Evolutionary conservation across 352 stramenopile genomes (phyloP).

Genomic region (Pythium rishiriense): DNA sequence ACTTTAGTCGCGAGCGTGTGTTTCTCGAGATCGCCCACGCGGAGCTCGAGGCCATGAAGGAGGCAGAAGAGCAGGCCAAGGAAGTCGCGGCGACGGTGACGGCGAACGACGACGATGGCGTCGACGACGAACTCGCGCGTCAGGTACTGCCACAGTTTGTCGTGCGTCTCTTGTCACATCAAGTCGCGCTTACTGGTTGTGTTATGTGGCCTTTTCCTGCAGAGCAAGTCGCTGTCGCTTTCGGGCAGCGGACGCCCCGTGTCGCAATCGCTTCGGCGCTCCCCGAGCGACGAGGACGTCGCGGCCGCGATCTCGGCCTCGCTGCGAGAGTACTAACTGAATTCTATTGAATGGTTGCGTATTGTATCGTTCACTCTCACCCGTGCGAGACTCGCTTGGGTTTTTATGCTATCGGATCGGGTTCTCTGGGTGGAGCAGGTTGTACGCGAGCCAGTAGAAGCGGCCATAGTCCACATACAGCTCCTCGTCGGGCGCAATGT

Average conservation of each 20-base stretch:
- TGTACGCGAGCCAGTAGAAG: constrained; percentile 82
- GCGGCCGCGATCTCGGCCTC: constrained; percentile 64
- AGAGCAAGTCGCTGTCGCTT: constrained; percentile 37
- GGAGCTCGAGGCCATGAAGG: constrained; percentile 53
- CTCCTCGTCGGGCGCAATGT: constrained; percentile 63
- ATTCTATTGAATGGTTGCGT: too few relatives aligned
- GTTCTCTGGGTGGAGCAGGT: constrained; percentile 58
- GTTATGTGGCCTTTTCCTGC: background rate
- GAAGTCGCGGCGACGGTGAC: background rate
- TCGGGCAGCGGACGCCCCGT: constrained; percentile 36
- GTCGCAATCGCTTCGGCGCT: constrained; percentile 31
- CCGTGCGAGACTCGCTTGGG: too few relatives aligned
- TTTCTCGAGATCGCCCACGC: constrained; percentile 69
- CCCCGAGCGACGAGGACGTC: constrained; percentile 58
- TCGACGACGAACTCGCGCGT: constrained; percentile 43
- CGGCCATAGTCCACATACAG: constrained; percentile 84
- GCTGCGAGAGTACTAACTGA: constrained; percentile 60
- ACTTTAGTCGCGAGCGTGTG: constrained; percentile 67
- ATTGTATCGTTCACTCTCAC: too few relatives aligned
- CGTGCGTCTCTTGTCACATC: background rate
- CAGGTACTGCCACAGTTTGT: constrained; percentile 28
- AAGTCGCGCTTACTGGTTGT: too few relatives aligned
- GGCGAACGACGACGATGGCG: constrained; percentile 31
- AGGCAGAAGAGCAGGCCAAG: constrained; percentile 22
- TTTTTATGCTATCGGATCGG: constrained; percentile 44